These are phyloP conservation scores for Trifolium repens DNA, from an alignment of 306 rosid species.

Conservation along the genomic window DNA sequence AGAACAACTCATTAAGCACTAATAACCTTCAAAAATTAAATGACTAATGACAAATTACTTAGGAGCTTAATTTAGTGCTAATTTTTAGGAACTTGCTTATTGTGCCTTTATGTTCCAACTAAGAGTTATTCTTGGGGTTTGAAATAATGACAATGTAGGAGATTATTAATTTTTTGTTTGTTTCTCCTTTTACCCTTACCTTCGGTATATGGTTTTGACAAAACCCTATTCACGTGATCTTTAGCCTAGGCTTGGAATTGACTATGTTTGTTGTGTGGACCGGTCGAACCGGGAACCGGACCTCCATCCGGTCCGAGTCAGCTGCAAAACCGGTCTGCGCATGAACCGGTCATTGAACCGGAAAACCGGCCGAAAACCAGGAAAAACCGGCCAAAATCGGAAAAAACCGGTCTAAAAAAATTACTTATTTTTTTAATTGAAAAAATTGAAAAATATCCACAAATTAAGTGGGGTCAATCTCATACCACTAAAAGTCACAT, in stretches of 20 bases:
- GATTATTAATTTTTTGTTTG: conserved; percentile 32
- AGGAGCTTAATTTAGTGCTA: conserved; percentile 59
- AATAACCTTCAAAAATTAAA: conserved; percentile 49
- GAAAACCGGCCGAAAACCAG: too few species aligned
- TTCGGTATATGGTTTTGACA: conserved; percentile 23
- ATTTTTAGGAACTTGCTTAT: conserved; percentile 77
- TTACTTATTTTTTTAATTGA: too few species aligned
- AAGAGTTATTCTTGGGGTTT: conserved; percentile 74
- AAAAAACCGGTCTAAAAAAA: too few species aligned
- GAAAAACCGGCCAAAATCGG: too few species aligned
- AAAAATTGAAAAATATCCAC: too few species aligned
- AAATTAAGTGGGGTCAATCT: too few species aligned
- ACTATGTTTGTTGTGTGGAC: conserved; percentile 6
- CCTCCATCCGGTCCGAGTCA: too few species aligned
- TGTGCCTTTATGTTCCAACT: conserved; percentile 58
- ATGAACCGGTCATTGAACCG: too few species aligned
- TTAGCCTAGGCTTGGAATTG: conserved; percentile 39
- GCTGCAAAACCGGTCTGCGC: too few species aligned
- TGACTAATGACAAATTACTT: conserved; percentile 42
- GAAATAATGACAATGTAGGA: conserved; percentile 29
- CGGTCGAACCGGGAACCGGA: too few species aligned
- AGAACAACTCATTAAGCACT: conserved; percentile 87
- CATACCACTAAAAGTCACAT: too few species aligned
- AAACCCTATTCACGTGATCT: conserved; percentile 49
- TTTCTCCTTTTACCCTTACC: conserved; percentile 46